phyloP scores from a whole-genome alignment of 306 rosid genomes.

The Phaseolus lunatus region DNA sequence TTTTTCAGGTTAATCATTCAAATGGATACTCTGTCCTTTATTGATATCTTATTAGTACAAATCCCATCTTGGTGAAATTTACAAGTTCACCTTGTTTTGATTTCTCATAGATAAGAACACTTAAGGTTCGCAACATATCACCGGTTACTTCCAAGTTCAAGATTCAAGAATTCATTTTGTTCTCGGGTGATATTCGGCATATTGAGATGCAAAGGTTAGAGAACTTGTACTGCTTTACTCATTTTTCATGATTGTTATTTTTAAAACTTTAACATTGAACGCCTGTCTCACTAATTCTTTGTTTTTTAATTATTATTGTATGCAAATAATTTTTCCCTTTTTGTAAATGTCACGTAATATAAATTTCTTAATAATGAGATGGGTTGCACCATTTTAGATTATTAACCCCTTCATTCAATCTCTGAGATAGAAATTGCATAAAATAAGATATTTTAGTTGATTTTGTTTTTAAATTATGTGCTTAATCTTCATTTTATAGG shows the following conservation, averaged over 20 bases:
- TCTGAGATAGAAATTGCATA: neutral
- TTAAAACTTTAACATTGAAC: conserved; percentile 20
- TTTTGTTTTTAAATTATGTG: conserved; percentile 8
- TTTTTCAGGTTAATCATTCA: no score
- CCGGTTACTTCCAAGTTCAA: conserved; percentile 58
- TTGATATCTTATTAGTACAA: no score
- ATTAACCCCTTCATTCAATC: conserved; percentile 22
- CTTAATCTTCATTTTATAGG: conserved; percentile 54
- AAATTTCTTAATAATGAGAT: conserved; percentile 12
- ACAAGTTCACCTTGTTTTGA: conserved; percentile 32
- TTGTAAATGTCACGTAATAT: conserved; percentile 16
- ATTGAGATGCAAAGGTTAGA: conserved; percentile 83
- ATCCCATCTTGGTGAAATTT: conserved; percentile 2
- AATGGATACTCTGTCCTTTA: no score
- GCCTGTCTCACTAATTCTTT: conserved; percentile 32
- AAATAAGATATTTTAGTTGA: conserved; percentile 7
- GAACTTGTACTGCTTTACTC: conserved; percentile 37
- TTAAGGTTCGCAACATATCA: conserved; percentile 80
- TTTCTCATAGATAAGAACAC: conserved; percentile 66
- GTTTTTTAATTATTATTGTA: conserved; percentile 23
- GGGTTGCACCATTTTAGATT: neutral
- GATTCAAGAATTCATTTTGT: conserved; percentile 82
- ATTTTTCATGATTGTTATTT: conserved; percentile 13
- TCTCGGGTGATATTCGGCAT: conserved; percentile 77
- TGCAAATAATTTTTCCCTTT: neutral